Evolutionary conservation across 1,284 basidiomycete genomes (phyloP).

Genomic region (Salmacisia buchloeana): DNA sequence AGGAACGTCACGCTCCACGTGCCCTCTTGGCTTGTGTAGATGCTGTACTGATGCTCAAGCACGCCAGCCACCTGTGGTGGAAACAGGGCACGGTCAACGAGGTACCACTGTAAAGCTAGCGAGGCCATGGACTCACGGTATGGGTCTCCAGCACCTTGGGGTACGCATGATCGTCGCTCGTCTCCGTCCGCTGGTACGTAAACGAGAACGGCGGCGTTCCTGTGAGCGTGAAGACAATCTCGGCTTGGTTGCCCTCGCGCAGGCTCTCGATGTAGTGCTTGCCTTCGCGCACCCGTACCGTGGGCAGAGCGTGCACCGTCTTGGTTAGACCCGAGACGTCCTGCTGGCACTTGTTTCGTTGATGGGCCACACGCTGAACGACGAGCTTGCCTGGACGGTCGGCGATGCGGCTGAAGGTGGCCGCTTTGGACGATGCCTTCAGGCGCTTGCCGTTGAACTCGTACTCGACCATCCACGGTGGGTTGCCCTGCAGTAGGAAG

Average conservation of each 20-base stretch:
- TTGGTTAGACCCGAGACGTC: conserved; percentile 64
- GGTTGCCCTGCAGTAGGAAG: conserved; percentile 88
- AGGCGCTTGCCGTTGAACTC: conserved; percentile 71
- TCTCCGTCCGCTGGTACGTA: conserved; percentile 51
- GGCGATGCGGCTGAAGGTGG: conserved; percentile 76
- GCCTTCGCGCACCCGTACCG: conserved; percentile 79
- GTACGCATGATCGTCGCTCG: conserved; percentile 40
- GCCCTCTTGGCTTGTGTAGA: conserved; percentile 1
- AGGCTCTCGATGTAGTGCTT: conserved; percentile 74
- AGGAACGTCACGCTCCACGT: conserved; percentile 6
- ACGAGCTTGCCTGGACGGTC: conserved; percentile 74
- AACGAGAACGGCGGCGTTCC: conserved; percentile 94
- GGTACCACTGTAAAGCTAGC: too few species aligned
- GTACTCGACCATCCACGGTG: conserved; percentile 94
- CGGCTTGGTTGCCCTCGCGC: conserved; percentile 76
- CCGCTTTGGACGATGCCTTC: conserved; percentile 68
- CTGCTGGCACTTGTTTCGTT: conserved; percentile 46
- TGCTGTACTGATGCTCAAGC: conserved; percentile 3
- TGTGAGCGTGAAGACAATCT: conserved; percentile 79
- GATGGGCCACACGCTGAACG: conserved; percentile 79
- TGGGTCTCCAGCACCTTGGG: conserved; percentile 38
- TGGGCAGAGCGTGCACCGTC: conserved; percentile 74
- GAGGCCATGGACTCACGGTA: conserved; percentile 7
- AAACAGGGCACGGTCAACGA: too few species aligned
- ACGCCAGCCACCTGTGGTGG: conserved; percentile 3